Evolutionary conservation across 1,284 basidiomycete genomes (phyloP), one percentile per base, ranked within the genome.

Genomic region (Microbotryum lychnidis-dioicae): DNA sequence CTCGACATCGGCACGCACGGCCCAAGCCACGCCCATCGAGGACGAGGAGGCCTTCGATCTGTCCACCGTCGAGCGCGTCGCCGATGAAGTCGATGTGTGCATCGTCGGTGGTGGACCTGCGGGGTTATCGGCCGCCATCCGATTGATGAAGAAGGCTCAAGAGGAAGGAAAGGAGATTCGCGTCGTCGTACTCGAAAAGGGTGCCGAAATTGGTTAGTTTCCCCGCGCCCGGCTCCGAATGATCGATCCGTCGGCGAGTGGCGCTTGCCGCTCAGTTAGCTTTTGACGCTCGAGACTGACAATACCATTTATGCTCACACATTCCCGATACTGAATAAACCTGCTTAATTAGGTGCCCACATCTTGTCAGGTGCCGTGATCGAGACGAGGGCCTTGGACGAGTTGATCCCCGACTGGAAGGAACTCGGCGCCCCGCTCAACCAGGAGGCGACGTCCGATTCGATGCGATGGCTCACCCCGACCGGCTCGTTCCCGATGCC

Each of bases 61-160:
- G 33, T 27, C 6, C 12, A 53, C 51, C 50, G 80, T 91, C 31
- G 87, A 93, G 69, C 82, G 91, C 14, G 83, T 83, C 27, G 82
- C 85, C 59, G 91, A 94, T 72, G 85, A 93, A 66, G 91, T 91
- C 54, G 94, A 98, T 71, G 92, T 97, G 44, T 92, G 92, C 75
- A 97, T 98, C 71, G 92, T 97, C 66, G 94, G 94, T 27, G 93
- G 83, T 18, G 96, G 94, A 1, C 94, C 94, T 3, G 92, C 94
- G 0, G 94, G 96, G 42, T 82, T 98, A 62, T 87, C 86, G 71
- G 93, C 94, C n/a, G 96, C 94, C 5, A 98, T 98, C 71, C 82
- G 89, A 42, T 80, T 98, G 61, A 97, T 96, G 79, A 93, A 98
- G 77, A 83, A 97, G 50, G 91, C 93, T 72, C 79, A 83, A 67